These are phyloP conservation scores for Xylaria telfairii DNA, from an alignment of 495 filamentous ascomycete genomes.

Conservation along the genomic window DNA sequence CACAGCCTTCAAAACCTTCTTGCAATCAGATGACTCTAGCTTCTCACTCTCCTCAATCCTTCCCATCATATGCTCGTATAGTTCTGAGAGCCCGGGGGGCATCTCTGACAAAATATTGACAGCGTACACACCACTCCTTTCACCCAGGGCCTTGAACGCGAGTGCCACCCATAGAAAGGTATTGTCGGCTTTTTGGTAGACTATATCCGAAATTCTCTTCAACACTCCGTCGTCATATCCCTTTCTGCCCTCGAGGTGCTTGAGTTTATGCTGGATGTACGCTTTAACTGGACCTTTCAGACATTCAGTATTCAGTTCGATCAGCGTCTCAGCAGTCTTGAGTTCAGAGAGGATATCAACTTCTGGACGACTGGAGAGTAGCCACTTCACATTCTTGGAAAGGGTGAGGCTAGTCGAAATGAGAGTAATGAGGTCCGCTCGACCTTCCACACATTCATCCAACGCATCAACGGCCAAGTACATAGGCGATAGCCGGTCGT, in stretches of 20 bases:
- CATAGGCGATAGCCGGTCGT: conserved; percentile 33
- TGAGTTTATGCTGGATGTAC: conserved; percentile 6
- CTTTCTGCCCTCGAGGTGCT: neutral
- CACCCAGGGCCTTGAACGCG: neutral
- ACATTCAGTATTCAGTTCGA: neutral
- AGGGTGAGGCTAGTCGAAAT: conserved; percentile 27
- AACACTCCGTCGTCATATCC: neutral
- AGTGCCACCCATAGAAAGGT: conserved; percentile 30
- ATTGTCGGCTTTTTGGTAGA: neutral
- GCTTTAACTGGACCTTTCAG: neutral
- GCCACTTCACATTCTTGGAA: conserved; percentile 42
- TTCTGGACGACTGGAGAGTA: conserved; percentile 46
- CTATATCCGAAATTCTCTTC: neutral
- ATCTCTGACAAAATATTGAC: neutral
- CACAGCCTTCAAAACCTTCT: conserved; percentile 29
- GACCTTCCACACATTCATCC: conserved; percentile 27
- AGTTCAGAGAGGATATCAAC: neutral
- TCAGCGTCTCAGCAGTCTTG: conserved; percentile 29
- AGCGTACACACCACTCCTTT: neutral
- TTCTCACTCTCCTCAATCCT: conserved; percentile 14
- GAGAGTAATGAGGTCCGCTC: conserved; percentile 22
- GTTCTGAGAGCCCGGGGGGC: neutral
- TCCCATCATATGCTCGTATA: conserved; percentile 6
- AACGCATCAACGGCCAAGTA: conserved; percentile 49
- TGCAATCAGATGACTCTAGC: conserved; percentile 30